A percentile compares a stretch with the other conserved stretches of the same genome.
These are phyloP conservation scores for Nicotiana undulata DNA, from an alignment of 257 asterid species.

Conservation along the genomic window DNA sequence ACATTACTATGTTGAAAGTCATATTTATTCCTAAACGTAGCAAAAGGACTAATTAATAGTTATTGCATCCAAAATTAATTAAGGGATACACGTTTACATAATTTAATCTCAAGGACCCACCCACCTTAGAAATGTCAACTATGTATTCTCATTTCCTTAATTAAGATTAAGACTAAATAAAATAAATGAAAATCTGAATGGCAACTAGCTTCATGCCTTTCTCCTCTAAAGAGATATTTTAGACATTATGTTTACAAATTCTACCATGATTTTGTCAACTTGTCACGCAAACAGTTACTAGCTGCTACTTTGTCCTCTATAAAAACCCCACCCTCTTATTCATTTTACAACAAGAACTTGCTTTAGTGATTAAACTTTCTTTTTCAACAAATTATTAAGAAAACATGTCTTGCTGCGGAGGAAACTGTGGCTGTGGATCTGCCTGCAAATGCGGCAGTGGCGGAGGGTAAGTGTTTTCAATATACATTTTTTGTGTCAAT, in stretches of 20 bases:
- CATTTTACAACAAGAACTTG: not conserved
- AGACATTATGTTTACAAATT: not conserved
- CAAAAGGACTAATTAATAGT: not conserved
- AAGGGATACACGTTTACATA: too few species aligned
- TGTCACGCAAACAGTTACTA: not conserved
- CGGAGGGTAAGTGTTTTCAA: not conserved
- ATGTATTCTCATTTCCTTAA: not conserved
- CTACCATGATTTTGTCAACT: not conserved
- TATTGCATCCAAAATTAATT: too few species aligned
- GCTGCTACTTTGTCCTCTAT: not conserved
- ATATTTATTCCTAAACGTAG: not conserved
- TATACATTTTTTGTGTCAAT: not conserved
- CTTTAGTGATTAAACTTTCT: not conserved
- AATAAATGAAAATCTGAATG: not conserved
- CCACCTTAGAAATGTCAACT: not conserved
- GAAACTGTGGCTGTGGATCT: not conserved
- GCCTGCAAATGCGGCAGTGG: not conserved
- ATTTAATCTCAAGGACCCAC: not conserved
- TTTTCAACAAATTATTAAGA: not conserved
- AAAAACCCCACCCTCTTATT: not conserved
- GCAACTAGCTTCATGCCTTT: not conserved
- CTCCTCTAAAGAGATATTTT: not conserved
- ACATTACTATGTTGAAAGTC: too few species aligned
- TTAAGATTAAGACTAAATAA: not conserved
- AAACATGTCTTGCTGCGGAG: conserved; percentile 9